Base-by-base conservation (phyloP, 164 flowering plant species). In the Tinospora cordifolia region DNA sequence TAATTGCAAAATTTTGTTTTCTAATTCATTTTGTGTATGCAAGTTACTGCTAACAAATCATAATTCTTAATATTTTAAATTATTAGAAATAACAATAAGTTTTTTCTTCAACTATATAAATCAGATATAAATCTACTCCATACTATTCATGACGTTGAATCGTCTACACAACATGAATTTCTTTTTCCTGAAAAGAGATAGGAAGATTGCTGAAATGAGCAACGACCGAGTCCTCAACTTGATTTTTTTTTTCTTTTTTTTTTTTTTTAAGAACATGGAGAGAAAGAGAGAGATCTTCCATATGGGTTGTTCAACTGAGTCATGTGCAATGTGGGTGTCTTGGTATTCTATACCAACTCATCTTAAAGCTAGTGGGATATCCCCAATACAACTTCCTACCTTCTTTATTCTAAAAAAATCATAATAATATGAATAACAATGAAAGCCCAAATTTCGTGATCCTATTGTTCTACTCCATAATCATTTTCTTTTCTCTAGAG, bases 271-370 rank as follows among this genome's bases (percentile, higher is more conserved):
- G 60, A 54, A 21, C 21, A 73, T 70, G 71, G 62, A 70, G 67
- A 69, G 27, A 24, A 62, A 68, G 62, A 70, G 67, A 69, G 27
- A 24, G 70, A 68, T 68, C 64, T 65, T 41, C 69, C 84, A 83
- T 83, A 79, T 81, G 85, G 82, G 79, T 25, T 83, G 83, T 80
- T 75, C 69, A 72, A 74, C 70, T 74, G 46, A 66, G 78, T 76
- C 82, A 81, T 76, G 82, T 83, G 84, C 77, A 69, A 27, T 81
- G 79, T 79, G 72, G 81, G 78, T 30, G 36, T 30, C 2, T 30
- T 30, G 4, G 36, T 74, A 75, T 54, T 78, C 70, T 19, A 68
- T 38, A 68, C 63, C 25, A 67, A 51, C 71, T 73, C 54, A 44
- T n/a, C 68, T 64, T 68, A 71, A 75, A 75, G 73, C 63, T 41